Conservation (phyloP, 2,329 filamentous ascomycete species). For the Aspergillus quadrilineatus region DNA sequence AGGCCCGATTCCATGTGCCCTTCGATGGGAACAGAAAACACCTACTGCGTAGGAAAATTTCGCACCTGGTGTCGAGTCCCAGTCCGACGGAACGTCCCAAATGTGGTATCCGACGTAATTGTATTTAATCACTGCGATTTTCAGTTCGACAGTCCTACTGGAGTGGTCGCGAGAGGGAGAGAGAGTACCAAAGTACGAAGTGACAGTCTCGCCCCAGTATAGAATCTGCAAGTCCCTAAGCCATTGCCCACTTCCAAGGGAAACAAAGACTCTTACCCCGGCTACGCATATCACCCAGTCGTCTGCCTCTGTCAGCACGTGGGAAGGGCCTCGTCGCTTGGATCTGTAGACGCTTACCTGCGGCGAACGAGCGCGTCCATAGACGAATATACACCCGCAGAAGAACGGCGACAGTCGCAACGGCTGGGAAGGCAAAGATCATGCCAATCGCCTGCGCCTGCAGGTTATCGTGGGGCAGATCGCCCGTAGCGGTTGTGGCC, state of each 20-base stretch:
- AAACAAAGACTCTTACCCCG: neutral
- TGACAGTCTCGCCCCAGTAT: conserved; percentile 21
- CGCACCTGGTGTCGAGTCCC: neutral
- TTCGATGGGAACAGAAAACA: neutral
- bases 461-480: conserved; percentile 10
- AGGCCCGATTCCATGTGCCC: neutral
- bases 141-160: neutral
- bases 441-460: conserved; percentile 19
- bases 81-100: conserved; percentile 13
- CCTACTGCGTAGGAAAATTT: conserved; percentile 20
- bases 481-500: neutral
- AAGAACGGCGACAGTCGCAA: conserved; percentile 18
- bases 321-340: no score
- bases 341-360: conserved; percentile 8
- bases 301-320: conserved; percentile 1
- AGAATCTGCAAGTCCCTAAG: conserved; percentile 7
- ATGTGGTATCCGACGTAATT: conserved; percentile 2
- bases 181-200: conserved; percentile 17
- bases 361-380: conserved; percentile 17
- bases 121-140: conserved; percentile 6
- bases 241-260: no score
- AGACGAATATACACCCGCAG: conserved; percentile 19
- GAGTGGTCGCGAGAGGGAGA: neutral
- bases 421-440: conserved; percentile 18
- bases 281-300: conserved; percentile 17